A percentile compares a stretch with the other conserved stretches of the same genome.
Conservation (phyloP, 805 yeast species). For the Starmerella riodocensis region DNA sequence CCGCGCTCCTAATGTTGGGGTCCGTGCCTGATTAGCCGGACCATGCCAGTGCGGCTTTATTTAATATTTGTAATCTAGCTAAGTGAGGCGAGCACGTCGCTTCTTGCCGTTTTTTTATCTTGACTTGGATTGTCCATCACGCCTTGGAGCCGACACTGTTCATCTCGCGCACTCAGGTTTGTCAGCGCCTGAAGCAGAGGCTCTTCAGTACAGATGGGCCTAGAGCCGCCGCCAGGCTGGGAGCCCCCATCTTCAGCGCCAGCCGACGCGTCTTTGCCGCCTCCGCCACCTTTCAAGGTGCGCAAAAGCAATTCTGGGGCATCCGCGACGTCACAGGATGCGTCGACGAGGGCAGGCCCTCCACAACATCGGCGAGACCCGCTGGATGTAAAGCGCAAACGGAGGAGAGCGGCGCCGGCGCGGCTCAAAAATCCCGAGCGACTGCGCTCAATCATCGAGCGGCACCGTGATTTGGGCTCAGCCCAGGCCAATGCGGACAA, state of each 20-base stretch:
- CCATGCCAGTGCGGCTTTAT: no score
- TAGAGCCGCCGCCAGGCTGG: conserved; percentile 9
- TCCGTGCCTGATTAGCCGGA: no score
- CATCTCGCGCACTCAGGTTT: no score
- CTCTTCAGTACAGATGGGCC: no score
- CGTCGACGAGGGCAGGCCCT: not conserved
- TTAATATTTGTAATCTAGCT: no score
- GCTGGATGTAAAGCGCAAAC: not conserved
- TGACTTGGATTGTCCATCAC: no score
- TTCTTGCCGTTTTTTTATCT: no score
- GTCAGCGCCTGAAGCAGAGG: no score
- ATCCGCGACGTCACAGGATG: no score
- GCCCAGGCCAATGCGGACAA: conserved; percentile 42
- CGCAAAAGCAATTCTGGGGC: not conserved
- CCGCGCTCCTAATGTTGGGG: no score
- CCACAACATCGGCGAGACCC: not conserved
- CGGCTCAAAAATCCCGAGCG: conserved; percentile 1
- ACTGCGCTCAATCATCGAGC: conserved; percentile 5
- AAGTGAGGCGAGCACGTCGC: no score
- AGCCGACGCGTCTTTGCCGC: not conserved
- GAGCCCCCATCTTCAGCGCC: conserved; percentile 2
- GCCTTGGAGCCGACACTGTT: no score
- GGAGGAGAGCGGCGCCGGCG: conserved; percentile 1
- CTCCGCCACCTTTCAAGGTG: conserved; percentile 2
- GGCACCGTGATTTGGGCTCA: conserved; percentile 6